Conservation (phyloP, 2,329 filamentous ascomycete species). For the Apiospora aurea region DNA sequence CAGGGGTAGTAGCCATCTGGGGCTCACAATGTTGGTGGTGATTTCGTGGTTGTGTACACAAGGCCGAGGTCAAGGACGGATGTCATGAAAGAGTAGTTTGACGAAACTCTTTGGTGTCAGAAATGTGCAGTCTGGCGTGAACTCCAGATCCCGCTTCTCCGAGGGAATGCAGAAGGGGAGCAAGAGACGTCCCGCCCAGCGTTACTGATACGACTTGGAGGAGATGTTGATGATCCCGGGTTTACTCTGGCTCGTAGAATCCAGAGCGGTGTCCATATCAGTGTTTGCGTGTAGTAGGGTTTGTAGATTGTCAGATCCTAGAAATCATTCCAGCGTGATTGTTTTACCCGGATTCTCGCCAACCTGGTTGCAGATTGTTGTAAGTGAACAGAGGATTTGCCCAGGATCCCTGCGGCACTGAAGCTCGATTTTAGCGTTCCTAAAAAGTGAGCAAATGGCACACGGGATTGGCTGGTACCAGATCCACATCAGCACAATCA, state of each 20-base stretch:
- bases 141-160: background rate
- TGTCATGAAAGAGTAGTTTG: background rate
- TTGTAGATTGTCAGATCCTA: background rate
- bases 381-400: background rate
- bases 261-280: background rate
- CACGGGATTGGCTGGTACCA: background rate
- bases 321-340: background rate
- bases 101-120: background rate
- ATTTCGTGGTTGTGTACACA: background rate
- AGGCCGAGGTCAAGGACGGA: too few relatives aligned
- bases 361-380: background rate
- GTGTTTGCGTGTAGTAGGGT: background rate
- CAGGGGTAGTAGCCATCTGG: background rate
- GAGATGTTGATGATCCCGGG: background rate
- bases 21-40: background rate
- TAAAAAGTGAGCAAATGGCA: background rate
- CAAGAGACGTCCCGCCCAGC: background rate
- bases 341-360: background rate
- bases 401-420: background rate
- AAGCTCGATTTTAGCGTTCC: background rate
- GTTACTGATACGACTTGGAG: background rate
- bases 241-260: background rate
- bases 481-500: background rate
- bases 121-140: background rate
- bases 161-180: background rate